Evolutionary conservation across 768 basidiomycete genomes (phyloP).

Genomic region (Kwoniella mangroviensis): DNA sequence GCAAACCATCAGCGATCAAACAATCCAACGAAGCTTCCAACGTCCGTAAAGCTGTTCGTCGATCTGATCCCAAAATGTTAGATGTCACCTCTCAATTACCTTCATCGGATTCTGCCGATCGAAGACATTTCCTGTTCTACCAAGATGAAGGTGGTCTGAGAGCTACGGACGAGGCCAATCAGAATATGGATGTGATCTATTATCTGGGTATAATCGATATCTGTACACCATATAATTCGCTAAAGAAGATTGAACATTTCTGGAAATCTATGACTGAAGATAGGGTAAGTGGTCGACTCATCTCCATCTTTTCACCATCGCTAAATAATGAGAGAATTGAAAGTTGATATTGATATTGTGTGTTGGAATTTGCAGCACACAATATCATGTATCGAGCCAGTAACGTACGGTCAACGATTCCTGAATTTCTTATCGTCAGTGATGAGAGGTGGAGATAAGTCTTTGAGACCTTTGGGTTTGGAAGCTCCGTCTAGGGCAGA

Average conservation of each 20-base stretch:
- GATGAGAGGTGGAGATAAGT: slow-evolving; percentile 53
- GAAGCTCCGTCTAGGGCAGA: slow-evolving; percentile 6
- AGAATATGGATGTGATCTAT: slow-evolving; percentile 75
- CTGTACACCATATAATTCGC: slow-evolving; percentile 77
- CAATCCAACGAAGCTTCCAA: slow-evolving; percentile 76
- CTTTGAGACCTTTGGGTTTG: slow-evolving; percentile 42
- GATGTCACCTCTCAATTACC: slow-evolving; percentile 63
- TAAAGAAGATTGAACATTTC: slow-evolving; percentile 83
- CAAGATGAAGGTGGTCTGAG: slow-evolving; percentile 93
- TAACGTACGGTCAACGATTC: slow-evolving; percentile 87
- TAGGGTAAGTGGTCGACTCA: slow-evolving; percentile 66
- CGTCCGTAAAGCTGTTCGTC: slow-evolving; percentile 81
- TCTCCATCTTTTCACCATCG: neutral
- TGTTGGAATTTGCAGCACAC: slow-evolving; percentile 68
- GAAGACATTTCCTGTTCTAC: slow-evolving; percentile 84
- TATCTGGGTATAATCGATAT: slow-evolving; percentile 98
- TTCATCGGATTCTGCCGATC: slow-evolving; percentile 68
- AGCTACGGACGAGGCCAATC: slow-evolving; percentile 85
- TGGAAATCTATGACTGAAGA: slow-evolving; percentile 91
- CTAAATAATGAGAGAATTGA: too few species aligned
- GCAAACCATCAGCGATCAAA: slow-evolving; percentile 67
- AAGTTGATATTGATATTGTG: neutral
- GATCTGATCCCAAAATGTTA: slow-evolving; percentile 76
- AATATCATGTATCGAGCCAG: slow-evolving; percentile 88
- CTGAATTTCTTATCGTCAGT: slow-evolving; percentile 57